Evolutionary conservation across 495 filamentous ascomycete genomes (phyloP), one percentile per base, ranked within the genome.

Genomic region (Lasiosphaeriaceae sp.): DNA sequence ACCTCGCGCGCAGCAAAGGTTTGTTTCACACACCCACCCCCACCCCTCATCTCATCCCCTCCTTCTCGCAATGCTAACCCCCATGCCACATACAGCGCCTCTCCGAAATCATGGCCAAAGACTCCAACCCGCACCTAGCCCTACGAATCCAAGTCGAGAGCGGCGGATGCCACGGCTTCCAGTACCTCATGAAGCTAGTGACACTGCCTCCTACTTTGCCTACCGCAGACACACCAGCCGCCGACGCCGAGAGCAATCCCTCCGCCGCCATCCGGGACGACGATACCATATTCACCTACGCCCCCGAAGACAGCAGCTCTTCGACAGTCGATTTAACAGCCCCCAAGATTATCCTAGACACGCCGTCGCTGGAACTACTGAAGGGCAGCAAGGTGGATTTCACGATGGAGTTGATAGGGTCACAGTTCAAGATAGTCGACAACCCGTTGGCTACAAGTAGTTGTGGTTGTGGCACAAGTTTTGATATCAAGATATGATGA

Each of bases 391-490:
- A 88, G 70, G 84, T 98, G 17, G 95, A 97, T 66, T 98, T 89
- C 73, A 96, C 91, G 0, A 94, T 90, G 80, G 94, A 97, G 77
- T 71, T 98, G 71, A 98, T 98, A 72, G 94, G 95, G 31, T 96
- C 90, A 59, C 92, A 97, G 75, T 98, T 98, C 71, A 96, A 92
- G 80, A 90, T 97, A 66, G 87, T 92, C 51, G 90, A 92, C 64
- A 97, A 96, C 66, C 94, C 95, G 0, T 71, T 83, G 24, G 94
- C 95, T 11, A 89, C 85, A 41, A 96, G 92, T 74, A 96, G 89
- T 70, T 98, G 94, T 80, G 94, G 94, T 0, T 98, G 95, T 76
- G 94, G 94, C 21, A 96, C 94, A 17, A 97, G 94, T 69, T 98
- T 98, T 74, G 94, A 98, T 77, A 90, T 97, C 62, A 89, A 88